Conservation (phyloP, 371 early-diverging fungal species). For the Syncephalastrum sp. region DNA sequence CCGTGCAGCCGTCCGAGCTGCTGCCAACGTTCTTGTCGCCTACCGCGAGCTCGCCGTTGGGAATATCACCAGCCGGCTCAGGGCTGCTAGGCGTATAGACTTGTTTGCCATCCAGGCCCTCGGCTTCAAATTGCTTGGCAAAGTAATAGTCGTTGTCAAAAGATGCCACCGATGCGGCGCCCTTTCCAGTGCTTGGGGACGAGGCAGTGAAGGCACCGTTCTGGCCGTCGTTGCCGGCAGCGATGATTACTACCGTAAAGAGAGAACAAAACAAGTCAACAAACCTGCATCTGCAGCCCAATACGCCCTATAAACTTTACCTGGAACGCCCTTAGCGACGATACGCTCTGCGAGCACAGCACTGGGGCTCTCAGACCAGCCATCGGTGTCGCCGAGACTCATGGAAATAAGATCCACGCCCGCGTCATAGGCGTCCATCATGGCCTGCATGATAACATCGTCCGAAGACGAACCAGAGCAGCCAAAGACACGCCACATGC, state of each 20-base stretch:
- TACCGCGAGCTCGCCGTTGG: constrained; percentile 16
- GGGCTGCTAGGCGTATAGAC: constrained; percentile 1
- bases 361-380: constrained; percentile 47
- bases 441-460: constrained; percentile 63
- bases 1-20: constrained; percentile 14
- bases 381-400: constrained; percentile 62
- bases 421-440: constrained; percentile 57
- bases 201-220: constrained; percentile 42
- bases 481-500: constrained; percentile 60
- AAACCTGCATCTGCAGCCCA: background rate
- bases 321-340: constrained; percentile 24
- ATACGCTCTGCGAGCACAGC: constrained; percentile 46
- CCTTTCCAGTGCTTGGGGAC: constrained; percentile 47
- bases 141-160: constrained; percentile 42
- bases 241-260: constrained; percentile 34
- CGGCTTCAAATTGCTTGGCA: constrained; percentile 19
- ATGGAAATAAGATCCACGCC: constrained; percentile 62
- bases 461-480: constrained; percentile 54
- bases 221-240: constrained; percentile 56
- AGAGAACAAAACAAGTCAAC: background rate
- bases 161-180: constrained; percentile 57
- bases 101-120: constrained; percentile 4
- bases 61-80: constrained; percentile 4
- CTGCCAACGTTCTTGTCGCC: constrained; percentile 17
- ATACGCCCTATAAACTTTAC: constrained; percentile 9